Evolutionary conservation across 495 filamentous ascomycete genomes (phyloP).

Genomic region (Penicillium flavigenum): DNA sequence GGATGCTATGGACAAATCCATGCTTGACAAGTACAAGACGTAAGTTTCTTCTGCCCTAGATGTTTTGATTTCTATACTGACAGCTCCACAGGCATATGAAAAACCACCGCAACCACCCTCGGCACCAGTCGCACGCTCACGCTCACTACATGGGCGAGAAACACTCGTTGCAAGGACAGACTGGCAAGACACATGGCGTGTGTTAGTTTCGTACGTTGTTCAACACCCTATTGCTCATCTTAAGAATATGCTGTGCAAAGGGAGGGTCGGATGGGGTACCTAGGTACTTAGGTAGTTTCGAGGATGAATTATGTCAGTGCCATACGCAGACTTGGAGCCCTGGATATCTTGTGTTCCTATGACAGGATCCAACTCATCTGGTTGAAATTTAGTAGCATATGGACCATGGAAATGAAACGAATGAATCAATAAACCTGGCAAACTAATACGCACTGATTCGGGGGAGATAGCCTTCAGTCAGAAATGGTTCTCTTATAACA

Average conservation of each 20-base stretch:
- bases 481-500: too few species aligned
- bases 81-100: slow-evolving; percentile 47
- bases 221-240: background rate
- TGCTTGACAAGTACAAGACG: slow-evolving; percentile 62
- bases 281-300: background rate
- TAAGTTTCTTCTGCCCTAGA: slow-evolving; percentile 36
- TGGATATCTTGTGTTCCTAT: background rate
- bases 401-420: background rate
- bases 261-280: background rate
- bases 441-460: background rate
- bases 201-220: slow-evolving; percentile 51
- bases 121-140: slow-evolving; percentile 60
- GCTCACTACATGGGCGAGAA: slow-evolving; percentile 70
- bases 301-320: background rate
- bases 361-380: background rate
- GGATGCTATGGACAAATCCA: slow-evolving; percentile 68
- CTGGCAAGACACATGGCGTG: slow-evolving; percentile 81
- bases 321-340: background rate
- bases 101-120: slow-evolving; percentile 53
- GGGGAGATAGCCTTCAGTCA: background rate
- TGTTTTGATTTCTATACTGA: slow-evolving; percentile 12
- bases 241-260: background rate
- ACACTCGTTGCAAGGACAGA: slow-evolving; percentile 84
- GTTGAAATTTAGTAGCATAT: background rate
- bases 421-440: background rate